Evolutionary conservation across 768 basidiomycete species (phyloP).

Genomic region (Termitomyces sp.): DNA sequence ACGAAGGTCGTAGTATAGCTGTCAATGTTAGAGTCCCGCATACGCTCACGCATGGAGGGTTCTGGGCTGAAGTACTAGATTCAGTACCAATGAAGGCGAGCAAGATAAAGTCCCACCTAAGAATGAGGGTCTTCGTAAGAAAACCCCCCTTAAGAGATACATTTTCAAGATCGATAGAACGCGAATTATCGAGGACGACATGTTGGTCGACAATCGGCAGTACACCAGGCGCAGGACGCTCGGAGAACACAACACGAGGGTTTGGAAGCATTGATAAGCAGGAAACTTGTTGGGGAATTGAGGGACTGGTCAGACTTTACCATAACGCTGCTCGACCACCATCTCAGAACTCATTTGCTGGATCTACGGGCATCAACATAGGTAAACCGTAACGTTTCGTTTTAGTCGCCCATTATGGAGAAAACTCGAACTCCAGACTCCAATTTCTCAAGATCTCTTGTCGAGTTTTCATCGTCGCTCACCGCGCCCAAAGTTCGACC

Average conservation of each 20-base stretch:
- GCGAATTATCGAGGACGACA: constrained; percentile 9
- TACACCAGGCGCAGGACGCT: constrained; percentile 1
- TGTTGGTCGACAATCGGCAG: constrained; percentile 10
- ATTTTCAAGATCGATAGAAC: constrained; percentile 16
- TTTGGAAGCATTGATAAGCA: not conserved
- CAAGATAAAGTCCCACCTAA: not conserved
- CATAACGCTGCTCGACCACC: no score
- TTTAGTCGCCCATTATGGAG: no score
- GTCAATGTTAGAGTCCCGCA: constrained; percentile 2
- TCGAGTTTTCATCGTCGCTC: no score
- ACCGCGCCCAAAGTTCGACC: no score
- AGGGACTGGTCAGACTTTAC: no score
- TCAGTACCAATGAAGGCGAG: not conserved
- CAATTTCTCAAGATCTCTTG: no score
- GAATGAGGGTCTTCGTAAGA: constrained; percentile 15
- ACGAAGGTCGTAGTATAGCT: constrained; percentile 10
- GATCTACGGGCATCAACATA: no score
- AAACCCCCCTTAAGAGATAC: constrained; percentile 18
- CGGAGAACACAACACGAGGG: constrained; percentile 5
- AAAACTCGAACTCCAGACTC: no score
- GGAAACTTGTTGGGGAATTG: not conserved
- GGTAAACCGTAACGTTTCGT: no score
- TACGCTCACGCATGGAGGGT: constrained; percentile 7
- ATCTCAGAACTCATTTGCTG: no score
- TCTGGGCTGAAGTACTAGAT: constrained; percentile 1